phyloP scores from a whole-genome alignment of 495 filamentous ascomycete species.

The Penicillium canariense region DNA sequence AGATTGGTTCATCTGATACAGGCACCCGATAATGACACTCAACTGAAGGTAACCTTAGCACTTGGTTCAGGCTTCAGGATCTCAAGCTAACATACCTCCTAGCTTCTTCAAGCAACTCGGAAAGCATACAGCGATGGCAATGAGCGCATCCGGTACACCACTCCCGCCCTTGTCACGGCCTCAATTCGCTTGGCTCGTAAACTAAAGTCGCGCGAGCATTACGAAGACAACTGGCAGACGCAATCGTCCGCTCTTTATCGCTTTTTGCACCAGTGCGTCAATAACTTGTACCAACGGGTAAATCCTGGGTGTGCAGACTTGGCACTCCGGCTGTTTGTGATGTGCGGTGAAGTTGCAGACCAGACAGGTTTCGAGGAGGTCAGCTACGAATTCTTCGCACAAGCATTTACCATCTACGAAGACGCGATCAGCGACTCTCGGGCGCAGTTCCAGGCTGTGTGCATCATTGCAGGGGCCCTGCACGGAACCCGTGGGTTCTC shows the following conservation, averaged over 20 bases:
- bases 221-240: slow-evolving; percentile 90
- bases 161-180: slow-evolving; percentile 86
- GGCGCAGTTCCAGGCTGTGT: slow-evolving; percentile 96
- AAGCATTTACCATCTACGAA: slow-evolving; percentile 97
- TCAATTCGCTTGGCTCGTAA: slow-evolving; percentile 86
- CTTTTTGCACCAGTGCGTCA: slow-evolving; percentile 85
- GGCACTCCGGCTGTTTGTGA: slow-evolving; percentile 80
- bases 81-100: slow-evolving; percentile 24
- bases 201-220: slow-evolving; percentile 89
- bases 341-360: slow-evolving; percentile 90
- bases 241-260: slow-evolving; percentile 89
- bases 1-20: slow-evolving; percentile 86
- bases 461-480: slow-evolving; percentile 84
- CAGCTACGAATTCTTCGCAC: slow-evolving; percentile 96
- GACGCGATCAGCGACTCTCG: slow-evolving; percentile 92
- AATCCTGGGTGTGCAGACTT: slow-evolving; percentile 80
- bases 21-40: slow-evolving; percentile 82
- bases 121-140: slow-evolving; percentile 91
- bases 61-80: not conserved
- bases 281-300: slow-evolving; percentile 84
- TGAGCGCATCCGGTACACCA: slow-evolving; percentile 92
- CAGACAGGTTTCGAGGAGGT: slow-evolving; percentile 92
- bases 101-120: slow-evolving; percentile 82
- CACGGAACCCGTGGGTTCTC: slow-evolving; percentile 84
- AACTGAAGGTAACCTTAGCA: slow-evolving; percentile 63